phyloP scores from a whole-genome alignment of 495 filamentous ascomycete species.

The Trypethelium eluteriae region DNA sequence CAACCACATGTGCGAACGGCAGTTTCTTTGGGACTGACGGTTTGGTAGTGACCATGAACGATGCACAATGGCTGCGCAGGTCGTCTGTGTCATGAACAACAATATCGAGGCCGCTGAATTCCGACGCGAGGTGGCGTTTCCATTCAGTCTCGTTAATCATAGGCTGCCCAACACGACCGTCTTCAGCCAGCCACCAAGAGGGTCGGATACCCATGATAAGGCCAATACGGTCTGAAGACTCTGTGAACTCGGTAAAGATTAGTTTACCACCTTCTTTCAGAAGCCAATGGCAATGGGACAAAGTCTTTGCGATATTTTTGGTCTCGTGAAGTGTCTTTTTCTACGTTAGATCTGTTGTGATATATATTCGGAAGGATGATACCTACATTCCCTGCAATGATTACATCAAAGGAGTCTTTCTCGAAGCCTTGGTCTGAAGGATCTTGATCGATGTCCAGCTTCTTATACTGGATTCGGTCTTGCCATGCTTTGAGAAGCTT shows the following conservation, averaged over 20 bases:
- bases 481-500: slow-evolving; percentile 16
- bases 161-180: slow-evolving; percentile 9
- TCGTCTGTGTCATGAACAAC: neutral
- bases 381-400: slow-evolving; percentile 21
- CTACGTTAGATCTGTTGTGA: neutral
- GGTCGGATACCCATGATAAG: slow-evolving; percentile 7
- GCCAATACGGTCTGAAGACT: slow-evolving; percentile 4
- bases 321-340: slow-evolving; percentile 21
- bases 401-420: slow-evolving; percentile 19
- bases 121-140: slow-evolving; percentile 11
- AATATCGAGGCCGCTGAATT: slow-evolving; percentile 28
- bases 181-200: slow-evolving; percentile 11
- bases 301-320: slow-evolving; percentile 10
- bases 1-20: slow-evolving; percentile 10
- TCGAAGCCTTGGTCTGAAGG: slow-evolving; percentile 24
- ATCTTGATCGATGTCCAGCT: slow-evolving; percentile 25
- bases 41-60: slow-evolving; percentile 11
- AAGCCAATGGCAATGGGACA: slow-evolving; percentile 16
- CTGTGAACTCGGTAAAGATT: slow-evolving; percentile 9
- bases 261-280: slow-evolving; percentile 6
- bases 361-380: neutral
- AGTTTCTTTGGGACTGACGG: neutral
- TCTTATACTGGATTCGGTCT: slow-evolving; percentile 18
- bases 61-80: slow-evolving; percentile 1
- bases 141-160: slow-evolving; percentile 3